Evolutionary conservation across 129 eudicot genomes (phyloP), one percentile per base, ranked within the genome.

Genomic region (Chrysanthemum lavandulifolium): DNA sequence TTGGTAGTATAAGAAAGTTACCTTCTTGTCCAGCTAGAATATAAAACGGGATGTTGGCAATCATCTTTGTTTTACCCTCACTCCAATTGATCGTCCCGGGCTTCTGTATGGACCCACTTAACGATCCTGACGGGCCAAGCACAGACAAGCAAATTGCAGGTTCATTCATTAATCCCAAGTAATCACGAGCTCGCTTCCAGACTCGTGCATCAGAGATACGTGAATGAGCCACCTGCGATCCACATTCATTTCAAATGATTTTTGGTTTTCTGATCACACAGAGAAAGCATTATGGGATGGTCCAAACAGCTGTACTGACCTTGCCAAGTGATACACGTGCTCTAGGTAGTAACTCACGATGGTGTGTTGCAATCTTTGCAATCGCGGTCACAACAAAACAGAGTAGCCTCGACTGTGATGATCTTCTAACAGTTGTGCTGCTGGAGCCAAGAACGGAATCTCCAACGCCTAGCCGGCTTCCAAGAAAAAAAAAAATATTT

Each of bases 341-440:
- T 68, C 99, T 82, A 10, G 99, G 99, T 5, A 90, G 86, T 73
- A 94, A 79, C 52, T 94, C 99, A 10, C 86, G 91, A 72, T 94
- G 99, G 78, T 81, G 82, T 4, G 99, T 90, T 68, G 97, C 99
- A 36, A 94, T 91, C 79, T 94, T 94, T 65, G 99, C 97, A 64
- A 94, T 90, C 25, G 99, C 99, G 5, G 94, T 90, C 86, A 90
- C 97, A 71, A 94, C 99, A 78, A 94, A 94, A 78, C 97, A 90
- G 62, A 94, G 86, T 65, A 94, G 96, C 80, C 99, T 84, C 5
- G 97, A 90, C 63, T 94, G 99, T 45, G 96, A 87, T 69, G 99
- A 82, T 81, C 85, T 86, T 79, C 92, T 78, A 51, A 75, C 85
- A 52, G 83, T 78, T 70, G 91, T 68, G 82, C 84, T 72, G 29